phyloP scores from a whole-genome alignment of 1,284 basidiomycete species.

The Xerocomus amazonicus region DNA sequence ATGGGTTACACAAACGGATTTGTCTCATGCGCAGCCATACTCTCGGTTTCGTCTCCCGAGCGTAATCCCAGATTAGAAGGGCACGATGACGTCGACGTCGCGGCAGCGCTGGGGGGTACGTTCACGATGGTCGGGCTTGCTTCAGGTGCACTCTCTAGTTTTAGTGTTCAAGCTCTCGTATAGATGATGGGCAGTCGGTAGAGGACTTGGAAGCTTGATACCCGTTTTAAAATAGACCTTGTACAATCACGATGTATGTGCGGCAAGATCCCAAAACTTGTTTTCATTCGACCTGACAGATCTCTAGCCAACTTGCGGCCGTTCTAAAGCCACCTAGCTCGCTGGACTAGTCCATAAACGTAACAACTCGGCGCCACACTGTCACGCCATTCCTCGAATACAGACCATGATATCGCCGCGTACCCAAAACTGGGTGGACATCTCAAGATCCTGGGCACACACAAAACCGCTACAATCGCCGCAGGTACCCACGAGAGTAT shows the following conservation, averaged over 20 bases:
- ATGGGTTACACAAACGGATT: constrained; percentile 79
- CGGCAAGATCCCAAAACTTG: neutral
- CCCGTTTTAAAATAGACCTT: neutral
- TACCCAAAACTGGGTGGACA: too few species aligned
- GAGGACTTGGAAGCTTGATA: neutral
- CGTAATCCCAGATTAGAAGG: constrained; percentile 67
- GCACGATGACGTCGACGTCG: constrained; percentile 75
- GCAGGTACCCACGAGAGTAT: too few species aligned
- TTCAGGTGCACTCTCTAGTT: constrained; percentile 73
- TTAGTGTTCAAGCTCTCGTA: constrained; percentile 48
- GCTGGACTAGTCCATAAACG: too few species aligned
- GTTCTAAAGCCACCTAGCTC: too few species aligned
- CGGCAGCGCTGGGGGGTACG: constrained; percentile 77
- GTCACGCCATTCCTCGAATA: too few species aligned
- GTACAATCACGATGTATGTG: neutral
- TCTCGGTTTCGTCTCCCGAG: constrained; percentile 66
- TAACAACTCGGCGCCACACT: too few species aligned
- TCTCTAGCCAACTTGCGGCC: too few species aligned
- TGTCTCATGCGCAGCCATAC: constrained; percentile 64
- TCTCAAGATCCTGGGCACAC: too few species aligned
- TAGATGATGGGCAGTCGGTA: neutral
- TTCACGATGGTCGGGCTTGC: constrained; percentile 75
- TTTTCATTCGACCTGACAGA: too few species aligned
- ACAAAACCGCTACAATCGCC: too few species aligned
- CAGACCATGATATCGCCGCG: too few species aligned